A percentile compares a stretch with the other conserved stretches of the same genome.
Conservation (phyloP, 257 asterid species). For the Cinchona pubescens region DNA sequence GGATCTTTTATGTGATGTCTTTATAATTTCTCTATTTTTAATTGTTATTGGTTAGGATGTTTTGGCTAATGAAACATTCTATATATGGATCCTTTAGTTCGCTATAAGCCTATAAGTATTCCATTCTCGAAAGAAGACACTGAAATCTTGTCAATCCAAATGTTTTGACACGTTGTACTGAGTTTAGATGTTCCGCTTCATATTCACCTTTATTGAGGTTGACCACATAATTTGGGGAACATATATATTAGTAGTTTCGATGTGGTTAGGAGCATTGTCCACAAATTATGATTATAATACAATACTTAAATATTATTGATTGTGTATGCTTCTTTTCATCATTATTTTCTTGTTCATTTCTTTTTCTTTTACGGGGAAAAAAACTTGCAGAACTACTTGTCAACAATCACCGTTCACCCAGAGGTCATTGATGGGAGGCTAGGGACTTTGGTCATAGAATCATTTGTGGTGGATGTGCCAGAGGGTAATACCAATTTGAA, state of each 20-base stretch:
- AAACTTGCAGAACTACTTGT: constrained; percentile 69
- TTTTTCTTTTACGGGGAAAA: neutral
- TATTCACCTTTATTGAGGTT: neutral
- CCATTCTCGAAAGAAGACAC: neutral
- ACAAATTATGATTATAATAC: no score
- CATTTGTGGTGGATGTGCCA: constrained; percentile 81
- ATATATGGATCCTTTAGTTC: neutral
- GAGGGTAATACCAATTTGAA: constrained; percentile 82
- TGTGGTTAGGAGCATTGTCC: neutral
- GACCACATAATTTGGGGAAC: neutral
- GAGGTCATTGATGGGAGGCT: constrained; percentile 73
- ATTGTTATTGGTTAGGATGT: neutral
- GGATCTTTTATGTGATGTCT: neutral
- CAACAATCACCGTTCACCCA: constrained; percentile 70
- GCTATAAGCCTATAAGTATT: neutral
- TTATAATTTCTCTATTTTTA: no score
- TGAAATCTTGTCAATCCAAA: neutral
- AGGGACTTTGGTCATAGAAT: constrained; percentile 80
- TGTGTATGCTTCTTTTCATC: neutral
- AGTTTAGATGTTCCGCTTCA: neutral
- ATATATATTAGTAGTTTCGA: neutral
- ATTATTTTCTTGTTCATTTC: neutral
- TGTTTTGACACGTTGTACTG: neutral
- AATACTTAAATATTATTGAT: neutral
- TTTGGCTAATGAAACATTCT: no score